Base-by-base conservation (phyloP, 768 basidiomycete species). In the Tubosaeta brunneosetosa region DNA sequence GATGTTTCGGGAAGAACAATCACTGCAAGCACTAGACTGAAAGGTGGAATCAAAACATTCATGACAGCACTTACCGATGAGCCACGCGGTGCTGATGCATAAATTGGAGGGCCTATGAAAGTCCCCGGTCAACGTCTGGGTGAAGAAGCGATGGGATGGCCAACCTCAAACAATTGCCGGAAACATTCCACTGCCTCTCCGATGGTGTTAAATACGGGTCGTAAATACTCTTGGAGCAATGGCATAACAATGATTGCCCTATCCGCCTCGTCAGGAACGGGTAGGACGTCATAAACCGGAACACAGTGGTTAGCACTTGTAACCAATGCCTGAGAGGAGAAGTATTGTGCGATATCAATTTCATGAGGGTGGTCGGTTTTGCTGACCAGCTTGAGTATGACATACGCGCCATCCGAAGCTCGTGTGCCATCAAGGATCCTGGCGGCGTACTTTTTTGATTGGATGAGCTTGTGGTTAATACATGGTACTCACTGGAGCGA, bases 181-280 rank as follows among this genome's bases (percentile, higher is more conserved):
- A 73, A 40, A 31, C 66, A 70, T 17, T 67, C 67, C 1, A 55
- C 49, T 10, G 37, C 56, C 25, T 57, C 49, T 6, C 56, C 56
- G 11, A 55, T 2, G 1, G 64, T 68, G 25, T 55, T 49, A 51
- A 74, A 73, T 1, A 34, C 54, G 7, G 66, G 65, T n/a, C n/a
- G 2, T 32, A 38, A 14, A 31, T 60, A 67, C 0, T n/a, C 25
- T 43, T 66, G 64, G 16, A 77, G 63, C 2, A 72, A 49, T 0
- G 75, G 76, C 69, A 74, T 75, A 2, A 70, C 62, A 2, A 73
- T 44, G 2, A 67, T 62, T 10, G 33, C 31, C 1, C 0, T 17
- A 14, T 64, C 36, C 1, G 50, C 46, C 0, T 60, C 49, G 0
- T 52, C 51, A 14, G 44, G 47, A 37, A 67, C 41, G 14, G 38